Base-by-base conservation (phyloP, 306 rosid genomes). In the Ceratonia siliqua region DNA sequence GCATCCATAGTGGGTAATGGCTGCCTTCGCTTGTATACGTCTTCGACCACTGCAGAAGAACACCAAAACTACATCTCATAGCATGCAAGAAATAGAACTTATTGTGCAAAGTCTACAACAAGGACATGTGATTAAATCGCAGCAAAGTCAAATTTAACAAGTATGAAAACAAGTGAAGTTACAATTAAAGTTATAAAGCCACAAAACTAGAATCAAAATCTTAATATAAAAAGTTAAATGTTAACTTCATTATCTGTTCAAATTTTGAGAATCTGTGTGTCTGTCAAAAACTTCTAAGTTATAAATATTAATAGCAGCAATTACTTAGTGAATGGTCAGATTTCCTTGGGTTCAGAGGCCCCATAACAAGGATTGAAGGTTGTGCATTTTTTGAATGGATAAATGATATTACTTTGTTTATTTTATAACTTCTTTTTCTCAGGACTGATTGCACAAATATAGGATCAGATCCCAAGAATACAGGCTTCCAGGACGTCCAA, bases 1-100 rank as follows among this genome's bases (percentile, higher is more conserved):
- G 98, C 98, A 87, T 94, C 98, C 98, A 91, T 91, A 77, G 96
- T 82, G 22, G 98, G 96, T 74, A 94, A 79, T 21, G 98, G 92
- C 77, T 94, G 97, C 86, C 98, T 86, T 82, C 96, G 88, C 87
- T 86, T 91, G 88, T 78, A 88, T 82, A 94, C 85, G 83, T 94
- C 98, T 73, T 94, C 98, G n/a, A 94, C 98, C 92, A 94, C 98
- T 94, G 77, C 88, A 82, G 43, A 70, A 79, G 43, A 80, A 82
- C 63, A 67, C 24, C 3, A 59, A 64, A 61, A 49, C 28, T 39
- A 82, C 39, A 33, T 57, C 63, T 53, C 42, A 83, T 58, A 76
- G 10, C 50, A 73, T 74, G 62, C 63, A 73, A 28, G 62, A 70
- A 75, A 65, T 21, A 38, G 24, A 81, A 79, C 73, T 69, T 66